Evolutionary conservation across 352 stramenopile genomes (phyloP).

Genomic region (Pythium scleroteichum): DNA sequence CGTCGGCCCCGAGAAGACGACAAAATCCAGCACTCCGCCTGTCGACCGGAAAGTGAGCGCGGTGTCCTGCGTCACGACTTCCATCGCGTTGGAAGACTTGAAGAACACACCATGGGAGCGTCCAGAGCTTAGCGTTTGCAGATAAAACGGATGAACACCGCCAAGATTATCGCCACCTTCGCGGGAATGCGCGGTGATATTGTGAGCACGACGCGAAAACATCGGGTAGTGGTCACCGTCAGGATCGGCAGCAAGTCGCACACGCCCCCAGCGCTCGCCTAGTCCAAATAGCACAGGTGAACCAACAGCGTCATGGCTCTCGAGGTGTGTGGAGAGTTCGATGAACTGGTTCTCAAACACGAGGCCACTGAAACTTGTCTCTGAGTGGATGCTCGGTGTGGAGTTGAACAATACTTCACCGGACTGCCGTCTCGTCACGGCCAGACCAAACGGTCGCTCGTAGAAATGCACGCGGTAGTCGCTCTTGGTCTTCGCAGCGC

Average conservation of each 20-base stretch:
- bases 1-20: slow-evolving; percentile 68
- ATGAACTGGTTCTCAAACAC: slow-evolving; percentile 89
- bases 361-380: slow-evolving; percentile 53
- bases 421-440: slow-evolving; percentile 52
- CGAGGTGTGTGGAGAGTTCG: slow-evolving; percentile 76
- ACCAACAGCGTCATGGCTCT: slow-evolving; percentile 22
- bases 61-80: slow-evolving; percentile 63
- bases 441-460: slow-evolving; percentile 67
- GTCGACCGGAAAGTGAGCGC: slow-evolving; percentile 79
- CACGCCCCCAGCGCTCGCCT: slow-evolving; percentile 58
- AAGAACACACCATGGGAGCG: slow-evolving; percentile 77
- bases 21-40: slow-evolving; percentile 82
- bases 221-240: slow-evolving; percentile 73
- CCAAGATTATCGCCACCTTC: slow-evolving; percentile 74
- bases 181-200: slow-evolving; percentile 21
- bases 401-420: slow-evolving; percentile 85
- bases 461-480: slow-evolving; percentile 67
- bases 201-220: slow-evolving; percentile 32
- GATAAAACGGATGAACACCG: slow-evolving; percentile 79
- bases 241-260: slow-evolving; percentile 40
- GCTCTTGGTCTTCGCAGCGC: background rate
- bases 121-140: slow-evolving; percentile 49
- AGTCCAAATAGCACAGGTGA: slow-evolving; percentile 64
- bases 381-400: slow-evolving; percentile 49
- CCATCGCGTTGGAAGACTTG: slow-evolving; percentile 85